phyloP scores from a whole-genome alignment of 2,329 filamentous ascomycete genomes.

The Nectriaceae sp. region DNA sequence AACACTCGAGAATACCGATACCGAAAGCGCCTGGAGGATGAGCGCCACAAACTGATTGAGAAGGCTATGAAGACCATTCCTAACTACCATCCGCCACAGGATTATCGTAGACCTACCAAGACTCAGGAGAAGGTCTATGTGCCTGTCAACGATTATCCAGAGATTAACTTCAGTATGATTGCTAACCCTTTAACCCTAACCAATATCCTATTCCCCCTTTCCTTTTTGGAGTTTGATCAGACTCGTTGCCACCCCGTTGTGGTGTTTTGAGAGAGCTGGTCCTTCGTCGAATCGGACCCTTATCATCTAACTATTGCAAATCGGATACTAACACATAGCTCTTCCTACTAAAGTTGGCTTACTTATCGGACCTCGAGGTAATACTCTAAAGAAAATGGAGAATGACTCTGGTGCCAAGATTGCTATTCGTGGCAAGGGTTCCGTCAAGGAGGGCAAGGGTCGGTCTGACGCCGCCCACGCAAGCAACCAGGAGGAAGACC shows the following conservation, averaged over 20 bases:
- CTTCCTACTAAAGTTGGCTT: constrained; percentile 92
- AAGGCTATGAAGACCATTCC: constrained; percentile 99
- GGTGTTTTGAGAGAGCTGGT: constrained; percentile 35
- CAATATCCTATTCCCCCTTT: constrained; percentile 41
- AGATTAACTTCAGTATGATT: constrained; percentile 99
- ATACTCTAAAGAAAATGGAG: constrained; percentile 99
- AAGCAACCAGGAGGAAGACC: constrained; percentile 99
- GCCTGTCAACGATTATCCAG: constrained; percentile 99
- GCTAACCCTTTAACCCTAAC: constrained; percentile 94
- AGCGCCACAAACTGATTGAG: constrained; percentile 97
- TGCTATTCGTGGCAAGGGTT: constrained; percentile 98
- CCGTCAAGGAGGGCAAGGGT: constrained; percentile 99
- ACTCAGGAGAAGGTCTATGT: constrained; percentile 99
- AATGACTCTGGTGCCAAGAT: constrained; percentile 96
- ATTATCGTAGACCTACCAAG: constrained; percentile 98
- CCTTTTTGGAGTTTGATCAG: constrained; percentile 48
- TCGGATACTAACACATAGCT: constrained; percentile 88
- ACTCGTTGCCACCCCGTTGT: constrained; percentile 34
- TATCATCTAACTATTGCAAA: constrained; percentile 38
- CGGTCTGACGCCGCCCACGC: constrained; percentile 98
- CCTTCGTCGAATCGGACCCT: constrained; percentile 35
- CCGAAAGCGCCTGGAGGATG: constrained; percentile 95
- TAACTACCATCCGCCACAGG: constrained; percentile 98
- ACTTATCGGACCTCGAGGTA: constrained; percentile 99
- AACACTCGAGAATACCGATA: constrained; percentile 99